Evolutionary conservation across 495 filamentous ascomycete genomes (phyloP), one percentile per base, ranked within the genome.

Genomic region (Tuber brumale): DNA sequence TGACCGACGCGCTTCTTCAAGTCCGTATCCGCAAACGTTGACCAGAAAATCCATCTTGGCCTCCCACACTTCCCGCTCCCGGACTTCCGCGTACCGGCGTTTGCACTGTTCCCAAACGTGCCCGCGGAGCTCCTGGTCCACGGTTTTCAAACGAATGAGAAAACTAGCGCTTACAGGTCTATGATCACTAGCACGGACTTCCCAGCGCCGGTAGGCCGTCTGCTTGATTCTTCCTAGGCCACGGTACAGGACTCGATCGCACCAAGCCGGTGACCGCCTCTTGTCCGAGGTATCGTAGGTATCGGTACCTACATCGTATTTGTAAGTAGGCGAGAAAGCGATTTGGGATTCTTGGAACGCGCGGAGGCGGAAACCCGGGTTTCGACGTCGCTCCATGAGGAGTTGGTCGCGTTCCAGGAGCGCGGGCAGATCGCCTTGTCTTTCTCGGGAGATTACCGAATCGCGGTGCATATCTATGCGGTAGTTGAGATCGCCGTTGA

Each of bases 401-500:
- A 99, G 87, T 82, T 99, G 95, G 82, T 99, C 95, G 51, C 96
- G 90, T 69, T 98, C 95, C 0, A 99, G 88, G n/a, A 98, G 88
- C 83, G 97, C 95, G n/a, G 85, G 77, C 5, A 98, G 87, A 79
- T 97, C 97, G 76, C 91, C 90, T 70, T 89, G 85, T 66, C 91
- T 91, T 72, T 97, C 87, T 0, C 92, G 93, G 74, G 90, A 90
- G 72, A 99, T 92, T 48, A 98, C 94, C 12, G 92, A 92, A 81
- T 97, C 92, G 16, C 95, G 92, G 31, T 92, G 91, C 88, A 97
- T 97, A 84, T 99, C 95, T 81, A 99, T 98, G 61, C 95, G 94
- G 85, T 99, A 99, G 84, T 99, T 99, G 69, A 99, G 89, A 82
- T 99, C 95, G 27, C 95, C 95, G 82, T 98, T 97, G 31, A 97